Percentiles rank a stretch among this genome's conserved stretches.
These are phyloP conservation scores for Pseudonitzschia multistriata DNA, from an alignment of 108 stramenopile genomes.

Conservation along the genomic window DNA sequence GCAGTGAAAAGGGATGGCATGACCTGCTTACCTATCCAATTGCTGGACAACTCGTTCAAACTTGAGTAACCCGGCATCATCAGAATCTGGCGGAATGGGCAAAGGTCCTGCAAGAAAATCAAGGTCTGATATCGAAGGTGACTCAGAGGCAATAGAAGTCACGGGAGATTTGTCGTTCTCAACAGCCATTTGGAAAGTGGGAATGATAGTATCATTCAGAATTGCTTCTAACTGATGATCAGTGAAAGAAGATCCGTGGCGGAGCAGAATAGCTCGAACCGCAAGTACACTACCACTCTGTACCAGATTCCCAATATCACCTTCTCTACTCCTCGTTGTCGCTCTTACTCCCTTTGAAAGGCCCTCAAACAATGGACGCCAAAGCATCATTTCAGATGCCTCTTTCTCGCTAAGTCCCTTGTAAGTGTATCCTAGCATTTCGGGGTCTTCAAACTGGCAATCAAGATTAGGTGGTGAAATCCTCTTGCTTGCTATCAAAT, in stretches of 20 bases:
- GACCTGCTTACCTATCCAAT: constrained; percentile 41
- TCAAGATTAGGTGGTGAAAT: constrained; percentile 63
- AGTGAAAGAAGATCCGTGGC: constrained; percentile 76
- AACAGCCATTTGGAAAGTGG: constrained; percentile 67
- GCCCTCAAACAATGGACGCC: constrained; percentile 83
- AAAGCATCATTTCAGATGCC: constrained; percentile 78
- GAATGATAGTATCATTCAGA: constrained; percentile 59
- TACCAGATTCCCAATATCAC: constrained; percentile 78
- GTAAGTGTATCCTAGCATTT: constrained; percentile 64
- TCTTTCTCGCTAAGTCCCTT: constrained; percentile 62
- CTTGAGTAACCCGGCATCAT: constrained; percentile 65
- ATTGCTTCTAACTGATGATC: constrained; percentile 56
- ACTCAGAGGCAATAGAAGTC: constrained; percentile 71
- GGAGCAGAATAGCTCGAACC: constrained; percentile 76
- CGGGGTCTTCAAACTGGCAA: constrained; percentile 42
- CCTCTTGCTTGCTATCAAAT: constrained; percentile 68
- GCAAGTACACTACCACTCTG: constrained; percentile 82
- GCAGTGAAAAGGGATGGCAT: background rate
- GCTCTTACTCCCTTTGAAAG: constrained; percentile 70
- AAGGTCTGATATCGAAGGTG: constrained; percentile 74
- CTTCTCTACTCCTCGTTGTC: constrained; percentile 50
- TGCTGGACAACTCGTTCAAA: constrained; percentile 56
- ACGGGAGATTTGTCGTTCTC: constrained; percentile 66
- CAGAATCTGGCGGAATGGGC: constrained; percentile 57
- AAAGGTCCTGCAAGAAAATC: constrained; percentile 76